A percentile compares a stretch with the other conserved stretches of the same genome.
phyloP scores from a whole-genome alignment of 495 filamentous ascomycete species.

The Tuber umbilicatum region DNA sequence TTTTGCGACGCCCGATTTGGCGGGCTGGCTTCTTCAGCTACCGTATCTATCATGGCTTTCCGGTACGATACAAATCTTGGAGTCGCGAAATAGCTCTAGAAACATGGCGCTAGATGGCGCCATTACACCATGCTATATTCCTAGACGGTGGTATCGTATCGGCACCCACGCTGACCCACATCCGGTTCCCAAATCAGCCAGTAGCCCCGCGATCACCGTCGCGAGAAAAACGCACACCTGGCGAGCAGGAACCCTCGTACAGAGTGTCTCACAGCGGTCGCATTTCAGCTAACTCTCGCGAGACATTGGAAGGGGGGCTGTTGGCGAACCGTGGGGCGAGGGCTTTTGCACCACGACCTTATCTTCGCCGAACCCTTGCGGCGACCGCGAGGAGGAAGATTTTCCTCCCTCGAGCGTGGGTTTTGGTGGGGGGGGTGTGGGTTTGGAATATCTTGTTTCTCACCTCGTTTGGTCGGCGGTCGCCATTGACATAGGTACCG shows the following conservation, averaged over 20 bases:
- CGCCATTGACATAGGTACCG: not conserved
- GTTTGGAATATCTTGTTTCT: not conserved
- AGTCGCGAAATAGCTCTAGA: not conserved
- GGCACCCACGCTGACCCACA: not conserved
- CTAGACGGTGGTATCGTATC: not conserved
- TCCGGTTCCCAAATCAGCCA: not conserved
- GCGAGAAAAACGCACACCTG: not conserved
- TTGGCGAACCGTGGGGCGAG: not conserved
- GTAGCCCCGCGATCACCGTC: not conserved
- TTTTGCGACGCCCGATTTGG: not conserved
- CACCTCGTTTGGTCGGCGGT: not conserved
- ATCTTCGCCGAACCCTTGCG: not conserved
- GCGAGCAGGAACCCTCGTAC: not conserved
- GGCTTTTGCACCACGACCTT: not conserved
- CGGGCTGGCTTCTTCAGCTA: not conserved
- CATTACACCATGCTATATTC: not conserved
- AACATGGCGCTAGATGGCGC: not conserved
- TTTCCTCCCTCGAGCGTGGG: not conserved
- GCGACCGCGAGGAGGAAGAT: not conserved
- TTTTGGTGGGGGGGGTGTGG: not conserved
- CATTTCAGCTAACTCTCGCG: not conserved
- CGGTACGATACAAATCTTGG: not conserved
- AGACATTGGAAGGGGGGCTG: not conserved
- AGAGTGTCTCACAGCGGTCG: not conserved
- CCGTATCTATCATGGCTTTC: not conserved